A percentile compares a stretch with the other conserved stretches of the same genome.
Evolutionary conservation across 2,329 filamentous ascomycete species (phyloP).

Genomic region (Cryphonectria radicalis): DNA sequence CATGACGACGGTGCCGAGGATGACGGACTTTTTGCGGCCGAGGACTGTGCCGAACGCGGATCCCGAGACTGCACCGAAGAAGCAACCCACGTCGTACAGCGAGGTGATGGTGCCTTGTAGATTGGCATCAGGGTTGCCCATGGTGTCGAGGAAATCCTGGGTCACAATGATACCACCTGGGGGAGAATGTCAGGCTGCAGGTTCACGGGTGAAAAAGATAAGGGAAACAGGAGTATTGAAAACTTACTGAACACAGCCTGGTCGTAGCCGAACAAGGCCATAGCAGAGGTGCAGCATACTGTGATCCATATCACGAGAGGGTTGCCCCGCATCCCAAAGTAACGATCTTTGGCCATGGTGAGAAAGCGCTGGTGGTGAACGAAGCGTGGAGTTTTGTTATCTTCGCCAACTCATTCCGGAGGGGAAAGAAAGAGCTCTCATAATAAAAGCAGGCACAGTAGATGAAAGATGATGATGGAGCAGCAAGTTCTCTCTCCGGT

Average conservation of each 20-base stretch:
- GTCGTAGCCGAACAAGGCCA: neutral
- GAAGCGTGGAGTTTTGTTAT: too few relatives aligned
- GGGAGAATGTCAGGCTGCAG: neutral
- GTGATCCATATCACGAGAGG: neutral
- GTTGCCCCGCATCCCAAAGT: neutral
- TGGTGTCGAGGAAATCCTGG: neutral
- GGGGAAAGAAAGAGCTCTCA: too few relatives aligned
- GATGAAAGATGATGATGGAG: too few relatives aligned
- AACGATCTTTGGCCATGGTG: neutral
- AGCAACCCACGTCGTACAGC: slow-evolving; percentile 18
- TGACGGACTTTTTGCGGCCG: slow-evolving; percentile 14
- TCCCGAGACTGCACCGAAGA: slow-evolving; percentile 36
- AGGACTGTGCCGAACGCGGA: slow-evolving; percentile 21
- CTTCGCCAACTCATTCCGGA: too few relatives aligned
- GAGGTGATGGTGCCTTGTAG: slow-evolving; percentile 21
- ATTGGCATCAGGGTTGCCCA: neutral
- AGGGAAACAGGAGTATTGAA: neutral
- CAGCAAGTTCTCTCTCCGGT: too few relatives aligned
- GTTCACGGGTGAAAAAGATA: neutral
- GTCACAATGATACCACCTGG: neutral
- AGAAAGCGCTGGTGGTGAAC: neutral
- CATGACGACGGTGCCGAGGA: slow-evolving; percentile 1
- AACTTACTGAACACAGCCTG: neutral
- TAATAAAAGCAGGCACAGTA: too few relatives aligned
- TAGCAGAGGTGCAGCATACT: neutral